Conservation (phyloP, 139 green algal species). For the Spirogloea muscicola region DNA sequence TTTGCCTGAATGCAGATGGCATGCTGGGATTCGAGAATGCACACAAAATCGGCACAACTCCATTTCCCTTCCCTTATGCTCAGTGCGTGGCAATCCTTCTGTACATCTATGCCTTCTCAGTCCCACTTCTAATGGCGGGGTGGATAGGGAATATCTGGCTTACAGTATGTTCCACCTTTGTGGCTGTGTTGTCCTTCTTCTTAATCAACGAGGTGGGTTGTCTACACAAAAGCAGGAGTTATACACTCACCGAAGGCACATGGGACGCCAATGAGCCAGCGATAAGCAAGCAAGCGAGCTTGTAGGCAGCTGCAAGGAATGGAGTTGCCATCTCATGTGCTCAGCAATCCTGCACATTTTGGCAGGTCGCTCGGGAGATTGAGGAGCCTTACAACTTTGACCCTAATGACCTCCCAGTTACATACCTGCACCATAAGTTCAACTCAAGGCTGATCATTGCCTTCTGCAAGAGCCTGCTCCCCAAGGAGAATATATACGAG, state of each 20-base stretch:
- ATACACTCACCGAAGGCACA: too few species aligned
- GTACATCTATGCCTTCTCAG: slow-evolving; percentile 18
- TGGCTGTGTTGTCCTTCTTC: slow-evolving; percentile 27
- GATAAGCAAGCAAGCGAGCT: too few species aligned
- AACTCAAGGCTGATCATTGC: slow-evolving; percentile 23
- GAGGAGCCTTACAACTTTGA: slow-evolving; percentile 41
- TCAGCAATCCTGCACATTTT: too few species aligned
- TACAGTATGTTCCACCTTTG: not conserved
- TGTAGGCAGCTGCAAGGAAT: too few species aligned
- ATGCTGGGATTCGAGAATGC: slow-evolving; percentile 41
- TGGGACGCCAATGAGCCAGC: too few species aligned
- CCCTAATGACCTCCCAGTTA: slow-evolving; percentile 39
- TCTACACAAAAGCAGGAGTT: too few species aligned
- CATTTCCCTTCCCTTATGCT: slow-evolving; percentile 41
- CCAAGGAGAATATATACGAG: slow-evolving; percentile 4
- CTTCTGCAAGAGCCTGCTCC: slow-evolving; percentile 29
- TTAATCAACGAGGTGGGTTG: slow-evolving; percentile 41
- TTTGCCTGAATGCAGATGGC: slow-evolving; percentile 15
- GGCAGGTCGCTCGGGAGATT: slow-evolving; percentile 34
- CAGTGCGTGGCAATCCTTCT: slow-evolving; percentile 22
- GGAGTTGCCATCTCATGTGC: too few species aligned
- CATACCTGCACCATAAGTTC: slow-evolving; percentile 30
- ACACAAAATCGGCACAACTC: slow-evolving; percentile 24
- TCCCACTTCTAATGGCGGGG: slow-evolving; percentile 27
- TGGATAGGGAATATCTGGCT: not conserved